Conservation (phyloP, 805 yeast species). For the Saccharomycopsis olivae region DNA sequence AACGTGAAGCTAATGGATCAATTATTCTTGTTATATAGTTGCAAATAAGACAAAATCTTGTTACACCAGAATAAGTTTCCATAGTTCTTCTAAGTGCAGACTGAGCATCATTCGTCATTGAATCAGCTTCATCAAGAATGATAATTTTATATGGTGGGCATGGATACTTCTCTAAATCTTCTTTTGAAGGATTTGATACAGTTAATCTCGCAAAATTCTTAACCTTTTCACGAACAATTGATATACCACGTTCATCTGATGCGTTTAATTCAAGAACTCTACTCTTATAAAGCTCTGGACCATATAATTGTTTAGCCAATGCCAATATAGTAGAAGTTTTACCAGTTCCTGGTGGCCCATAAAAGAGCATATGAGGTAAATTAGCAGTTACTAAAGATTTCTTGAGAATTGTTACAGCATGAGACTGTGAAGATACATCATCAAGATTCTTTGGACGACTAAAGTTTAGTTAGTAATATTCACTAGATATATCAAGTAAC, state of each 20-base stretch:
- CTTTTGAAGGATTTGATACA: constrained; percentile 67
- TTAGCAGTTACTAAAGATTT: constrained; percentile 72
- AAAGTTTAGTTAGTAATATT: background rate
- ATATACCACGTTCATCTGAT: constrained; percentile 84
- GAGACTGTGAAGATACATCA: constrained; percentile 88
- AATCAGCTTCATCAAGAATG: constrained; percentile 90
- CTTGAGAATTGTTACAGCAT: constrained; percentile 74
- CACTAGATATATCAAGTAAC: background rate
- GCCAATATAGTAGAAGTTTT: constrained; percentile 85
- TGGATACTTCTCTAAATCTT: constrained; percentile 66
- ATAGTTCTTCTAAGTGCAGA: constrained; percentile 88
- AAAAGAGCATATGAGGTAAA: constrained; percentile 83
- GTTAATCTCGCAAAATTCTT: constrained; percentile 80
- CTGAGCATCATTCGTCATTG: constrained; percentile 97
- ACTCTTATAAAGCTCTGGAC: constrained; percentile 54
- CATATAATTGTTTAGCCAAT: constrained; percentile 68
- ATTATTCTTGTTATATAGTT: constrained; percentile 94
- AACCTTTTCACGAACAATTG: constrained; percentile 76
- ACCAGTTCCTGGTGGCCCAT: constrained; percentile 94
- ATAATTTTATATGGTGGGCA: constrained; percentile 95
- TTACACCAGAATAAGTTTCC: constrained; percentile 82
- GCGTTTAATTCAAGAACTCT: constrained; percentile 81
- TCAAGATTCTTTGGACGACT: constrained; percentile 77
- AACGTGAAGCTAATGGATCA: constrained; percentile 92
- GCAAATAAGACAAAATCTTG: constrained; percentile 91